phyloP scores from a whole-genome alignment of 2,329 filamentous ascomycete species.

The Claviceps paspali region DNA sequence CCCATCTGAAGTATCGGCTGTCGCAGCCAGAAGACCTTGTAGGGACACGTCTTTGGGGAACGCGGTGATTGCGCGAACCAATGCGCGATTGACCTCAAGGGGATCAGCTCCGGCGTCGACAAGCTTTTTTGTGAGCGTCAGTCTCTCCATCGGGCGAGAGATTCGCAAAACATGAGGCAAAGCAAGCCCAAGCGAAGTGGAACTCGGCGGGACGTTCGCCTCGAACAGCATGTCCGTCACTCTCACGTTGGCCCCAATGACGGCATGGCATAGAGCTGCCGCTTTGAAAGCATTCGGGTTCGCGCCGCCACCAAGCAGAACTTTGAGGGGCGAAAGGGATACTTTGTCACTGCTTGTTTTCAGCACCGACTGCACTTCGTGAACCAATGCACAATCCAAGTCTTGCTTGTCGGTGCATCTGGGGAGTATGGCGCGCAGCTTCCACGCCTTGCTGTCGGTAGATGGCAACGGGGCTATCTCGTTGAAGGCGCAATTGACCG shows the following conservation, averaged over 20 bases:
- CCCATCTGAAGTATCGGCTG: slow-evolving; percentile 35
- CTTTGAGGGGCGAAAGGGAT: slow-evolving; percentile 27
- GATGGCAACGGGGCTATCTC: slow-evolving; percentile 28
- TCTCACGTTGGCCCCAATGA: slow-evolving; percentile 27
- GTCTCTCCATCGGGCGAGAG: slow-evolving; percentile 32
- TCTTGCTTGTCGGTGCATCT: slow-evolving; percentile 27
- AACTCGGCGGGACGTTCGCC: slow-evolving; percentile 19
- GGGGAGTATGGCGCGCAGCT: slow-evolving; percentile 31
- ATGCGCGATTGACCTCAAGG: slow-evolving; percentile 32
- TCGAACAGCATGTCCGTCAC: slow-evolving; percentile 35
- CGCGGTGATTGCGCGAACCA: slow-evolving; percentile 33
- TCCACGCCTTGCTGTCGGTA: slow-evolving; percentile 30
- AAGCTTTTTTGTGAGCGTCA: slow-evolving; percentile 33
- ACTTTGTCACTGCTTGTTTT: slow-evolving; percentile 20
- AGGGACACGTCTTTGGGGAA: slow-evolving; percentile 34
- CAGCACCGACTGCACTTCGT: slow-evolving; percentile 32
- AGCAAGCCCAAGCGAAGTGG: slow-evolving; percentile 30
- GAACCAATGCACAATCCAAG: slow-evolving; percentile 29
- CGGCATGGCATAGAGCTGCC: slow-evolving; percentile 33
- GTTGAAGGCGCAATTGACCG: slow-evolving; percentile 27
- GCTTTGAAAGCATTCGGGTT: slow-evolving; percentile 39
- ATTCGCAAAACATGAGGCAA: slow-evolving; percentile 39
- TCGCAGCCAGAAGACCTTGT: slow-evolving; percentile 26
- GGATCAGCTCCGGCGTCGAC: slow-evolving; percentile 32
- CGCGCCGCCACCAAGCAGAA: slow-evolving; percentile 34